These are phyloP conservation scores for Geotrichum histeridarum DNA, from an alignment of 1,139 yeast genomes.

Conservation along the genomic window DNA sequence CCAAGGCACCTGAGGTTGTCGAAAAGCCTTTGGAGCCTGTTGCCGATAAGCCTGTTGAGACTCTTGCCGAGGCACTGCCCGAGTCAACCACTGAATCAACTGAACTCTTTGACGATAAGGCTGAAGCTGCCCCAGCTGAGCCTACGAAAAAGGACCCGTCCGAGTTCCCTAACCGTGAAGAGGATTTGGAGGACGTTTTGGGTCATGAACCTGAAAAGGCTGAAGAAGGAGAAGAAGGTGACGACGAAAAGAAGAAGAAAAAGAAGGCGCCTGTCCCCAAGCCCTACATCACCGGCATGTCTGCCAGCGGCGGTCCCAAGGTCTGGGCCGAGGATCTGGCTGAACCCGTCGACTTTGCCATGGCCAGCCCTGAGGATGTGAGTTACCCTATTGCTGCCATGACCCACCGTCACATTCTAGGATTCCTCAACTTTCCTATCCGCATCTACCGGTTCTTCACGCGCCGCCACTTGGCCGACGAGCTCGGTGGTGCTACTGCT, in stretches of 20 bases:
- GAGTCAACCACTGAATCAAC: constrained; percentile 8
- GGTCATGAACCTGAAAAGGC: constrained; percentile 23
- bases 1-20: constrained; percentile 10
- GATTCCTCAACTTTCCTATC: constrained; percentile 70
- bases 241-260: constrained; percentile 33
- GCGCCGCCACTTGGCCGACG: constrained; percentile 65
- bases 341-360: constrained; percentile 59
- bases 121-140: background rate
- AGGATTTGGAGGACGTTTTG: constrained; percentile 25
- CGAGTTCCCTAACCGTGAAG: constrained; percentile 26
- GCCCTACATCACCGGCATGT: constrained; percentile 57
- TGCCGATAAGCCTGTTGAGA: constrained; percentile 12
- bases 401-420: constrained; percentile 69
- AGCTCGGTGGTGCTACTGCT: constrained; percentile 57
- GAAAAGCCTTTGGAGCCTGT: constrained; percentile 3
- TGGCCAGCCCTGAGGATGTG: constrained; percentile 23
- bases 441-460: constrained; percentile 77
- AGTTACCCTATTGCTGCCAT: constrained; percentile 62
- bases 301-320: constrained; percentile 12
- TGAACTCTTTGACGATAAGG: constrained; percentile 12
- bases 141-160: constrained; percentile 22
- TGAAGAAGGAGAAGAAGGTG: constrained; percentile 21
- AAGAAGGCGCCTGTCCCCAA: constrained; percentile 49
- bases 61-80: constrained; percentile 11
- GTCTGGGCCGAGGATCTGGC: constrained; percentile 36